Conservation (phyloP, 306 rosid species). For the Citrullus colocynthis region DNA sequence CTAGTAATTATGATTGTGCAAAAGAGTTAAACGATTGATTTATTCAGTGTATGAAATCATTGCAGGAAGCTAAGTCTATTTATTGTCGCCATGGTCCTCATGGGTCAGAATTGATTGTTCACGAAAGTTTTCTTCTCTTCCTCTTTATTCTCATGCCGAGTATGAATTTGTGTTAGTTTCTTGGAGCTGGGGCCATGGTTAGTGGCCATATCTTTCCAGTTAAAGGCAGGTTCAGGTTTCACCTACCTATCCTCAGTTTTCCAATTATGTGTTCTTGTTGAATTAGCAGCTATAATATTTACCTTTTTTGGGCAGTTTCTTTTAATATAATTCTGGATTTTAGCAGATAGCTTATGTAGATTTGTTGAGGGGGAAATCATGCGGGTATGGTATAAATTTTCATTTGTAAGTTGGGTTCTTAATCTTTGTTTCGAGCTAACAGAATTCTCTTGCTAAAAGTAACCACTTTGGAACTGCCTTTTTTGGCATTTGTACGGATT, state of each 20-base stretch:
- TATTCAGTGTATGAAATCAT: neutral
- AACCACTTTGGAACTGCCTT: neutral
- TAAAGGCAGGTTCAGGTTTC: neutral
- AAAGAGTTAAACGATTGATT: neutral
- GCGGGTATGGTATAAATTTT: neutral
- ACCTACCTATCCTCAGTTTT: neutral
- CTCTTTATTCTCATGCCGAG: constrained; percentile 1
- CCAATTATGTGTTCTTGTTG: constrained; percentile 3
- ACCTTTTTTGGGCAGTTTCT: neutral
- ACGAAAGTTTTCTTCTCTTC: constrained; percentile 1
- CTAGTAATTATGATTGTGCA: neutral
- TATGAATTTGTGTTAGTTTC: constrained; percentile 3
- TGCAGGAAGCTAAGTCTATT: neutral
- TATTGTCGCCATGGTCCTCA: neutral
- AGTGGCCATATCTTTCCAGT: constrained; percentile 1
- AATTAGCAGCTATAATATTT: neutral
- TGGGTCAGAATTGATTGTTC: neutral
- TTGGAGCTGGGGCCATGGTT: neutral
- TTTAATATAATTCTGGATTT: neutral
- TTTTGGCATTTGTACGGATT: neutral
- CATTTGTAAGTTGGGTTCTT: neutral
- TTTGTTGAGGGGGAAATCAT: neutral
- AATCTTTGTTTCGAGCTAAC: neutral
- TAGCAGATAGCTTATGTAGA: neutral
- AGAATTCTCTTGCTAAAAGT: neutral